Conservation (phyloP, 139 green algal species). For the Haematococcus lacustris region DNA sequence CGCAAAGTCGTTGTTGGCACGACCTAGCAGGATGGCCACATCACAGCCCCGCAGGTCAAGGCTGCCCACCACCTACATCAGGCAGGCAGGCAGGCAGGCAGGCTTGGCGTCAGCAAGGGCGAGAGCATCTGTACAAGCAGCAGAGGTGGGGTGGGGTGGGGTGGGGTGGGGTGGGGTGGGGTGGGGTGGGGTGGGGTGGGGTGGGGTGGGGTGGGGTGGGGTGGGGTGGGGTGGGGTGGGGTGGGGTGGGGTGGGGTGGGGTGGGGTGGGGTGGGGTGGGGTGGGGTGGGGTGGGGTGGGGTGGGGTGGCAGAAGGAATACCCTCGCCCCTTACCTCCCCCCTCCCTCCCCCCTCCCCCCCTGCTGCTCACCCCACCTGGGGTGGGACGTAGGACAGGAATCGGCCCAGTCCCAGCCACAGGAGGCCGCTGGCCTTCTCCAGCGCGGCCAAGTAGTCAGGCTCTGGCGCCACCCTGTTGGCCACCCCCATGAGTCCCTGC, state of each 20-base stretch:
- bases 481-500: conserved; percentile 15
- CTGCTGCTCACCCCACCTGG: no score
- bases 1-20: conserved; percentile 28
- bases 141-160: neutral
- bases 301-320: no score
- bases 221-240: no score
- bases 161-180: neutral
- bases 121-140: neutral
- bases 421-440: conserved; percentile 10
- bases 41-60: conserved; percentile 24
- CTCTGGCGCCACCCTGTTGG: conserved; percentile 2
- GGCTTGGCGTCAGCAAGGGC: neutral
- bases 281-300: no score
- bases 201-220: no score
- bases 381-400: conserved; percentile 24
- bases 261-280: no score
- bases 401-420: conserved; percentile 38
- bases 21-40: conserved; percentile 32
- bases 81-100: neutral
- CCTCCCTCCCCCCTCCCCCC: no score
- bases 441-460: conserved; percentile 11
- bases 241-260: no score
- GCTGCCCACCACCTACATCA: conserved; percentile 16
- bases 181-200: no score
- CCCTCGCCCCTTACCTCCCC: no score